Base-by-base conservation (phyloP, 139 green algal species). In the Chara braunii region DNA sequence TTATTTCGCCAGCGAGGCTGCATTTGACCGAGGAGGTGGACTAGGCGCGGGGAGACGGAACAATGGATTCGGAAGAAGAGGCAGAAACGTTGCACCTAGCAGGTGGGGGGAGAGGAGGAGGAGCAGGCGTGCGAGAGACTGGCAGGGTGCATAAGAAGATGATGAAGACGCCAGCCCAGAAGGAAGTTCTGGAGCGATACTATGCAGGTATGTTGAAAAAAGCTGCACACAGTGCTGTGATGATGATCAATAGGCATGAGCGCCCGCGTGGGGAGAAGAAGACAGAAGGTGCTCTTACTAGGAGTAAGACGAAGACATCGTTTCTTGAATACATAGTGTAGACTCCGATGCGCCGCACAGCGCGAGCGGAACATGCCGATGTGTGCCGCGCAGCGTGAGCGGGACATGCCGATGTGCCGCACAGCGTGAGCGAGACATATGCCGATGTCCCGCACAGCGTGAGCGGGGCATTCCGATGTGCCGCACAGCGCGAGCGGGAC, bases 151-250 rank as follows among this genome's bases (percentile, higher is more conserved):
- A 48, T 48, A 55, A 28, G 35, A 62, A 62, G 36, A 32, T 59
- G 53, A 62, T 59, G 36, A 62, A 62, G 8, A 62, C 53, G n/a
- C 53, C 53, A 60, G 34, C 50, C 28, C 53, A 62, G 53, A 62
- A 31, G 36, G 36, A 62, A 62, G 7, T 62, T 26, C 53, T 62
- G 50, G 53, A 62, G 53, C 23, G 36, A 7, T 7, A 32, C 23
- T 62, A 62, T 62, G 23, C 23, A 62, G 53, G 53, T 62, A 62
- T 7, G 7, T 62, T 60, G 53, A 8, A 6, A 6, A 59, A 59
- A 56, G 18, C 14, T 62, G 7, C 6, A 24, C 36, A 29, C 36
- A 24, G 23, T 7, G 23, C 33, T 59, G n/a, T 62, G 22, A 56
- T 23, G 50, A 55, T 59, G 14, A 59, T 62, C 12, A 59, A 7